Evolutionary conservation across 2,329 filamentous ascomycete genomes (phyloP).

Genomic region (Periconia digitata): DNA sequence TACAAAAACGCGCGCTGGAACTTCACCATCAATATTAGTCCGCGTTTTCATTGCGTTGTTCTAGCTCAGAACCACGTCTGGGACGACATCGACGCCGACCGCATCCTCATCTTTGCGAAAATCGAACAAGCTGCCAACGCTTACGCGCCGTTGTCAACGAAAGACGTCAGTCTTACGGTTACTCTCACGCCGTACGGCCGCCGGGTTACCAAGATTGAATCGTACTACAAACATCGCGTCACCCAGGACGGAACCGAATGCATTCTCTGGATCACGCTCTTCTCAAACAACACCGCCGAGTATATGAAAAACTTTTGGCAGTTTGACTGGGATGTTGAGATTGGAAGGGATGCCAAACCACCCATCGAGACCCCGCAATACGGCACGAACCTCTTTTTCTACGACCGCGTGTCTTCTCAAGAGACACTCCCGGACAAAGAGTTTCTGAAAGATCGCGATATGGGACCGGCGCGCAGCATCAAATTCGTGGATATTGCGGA

Average conservation of each 20-base stretch:
- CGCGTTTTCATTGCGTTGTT: neutral
- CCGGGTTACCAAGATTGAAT: neutral
- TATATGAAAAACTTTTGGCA: neutral
- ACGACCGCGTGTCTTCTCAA: neutral
- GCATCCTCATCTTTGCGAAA: neutral
- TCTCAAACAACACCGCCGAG: neutral
- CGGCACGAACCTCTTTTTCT: neutral
- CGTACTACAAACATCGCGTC: conserved; percentile 1
- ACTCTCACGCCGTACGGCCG: neutral
- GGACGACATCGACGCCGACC: neutral
- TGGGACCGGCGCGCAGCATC: neutral
- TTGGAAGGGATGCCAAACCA: neutral
- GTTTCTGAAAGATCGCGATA: conserved; percentile 1
- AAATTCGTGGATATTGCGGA: neutral
- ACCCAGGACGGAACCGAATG: neutral
- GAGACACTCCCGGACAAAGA: neutral
- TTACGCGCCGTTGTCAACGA: neutral
- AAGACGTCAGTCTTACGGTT: neutral
- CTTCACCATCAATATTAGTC: neutral
- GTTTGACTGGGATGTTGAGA: neutral
- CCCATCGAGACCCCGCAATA: neutral
- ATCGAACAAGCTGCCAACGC: neutral
- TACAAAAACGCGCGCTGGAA: neutral
- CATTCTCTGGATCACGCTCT: neutral
- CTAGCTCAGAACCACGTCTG: neutral